Conservation (phyloP, 306 rosid genomes). For the Nissolia schottii region DNA sequence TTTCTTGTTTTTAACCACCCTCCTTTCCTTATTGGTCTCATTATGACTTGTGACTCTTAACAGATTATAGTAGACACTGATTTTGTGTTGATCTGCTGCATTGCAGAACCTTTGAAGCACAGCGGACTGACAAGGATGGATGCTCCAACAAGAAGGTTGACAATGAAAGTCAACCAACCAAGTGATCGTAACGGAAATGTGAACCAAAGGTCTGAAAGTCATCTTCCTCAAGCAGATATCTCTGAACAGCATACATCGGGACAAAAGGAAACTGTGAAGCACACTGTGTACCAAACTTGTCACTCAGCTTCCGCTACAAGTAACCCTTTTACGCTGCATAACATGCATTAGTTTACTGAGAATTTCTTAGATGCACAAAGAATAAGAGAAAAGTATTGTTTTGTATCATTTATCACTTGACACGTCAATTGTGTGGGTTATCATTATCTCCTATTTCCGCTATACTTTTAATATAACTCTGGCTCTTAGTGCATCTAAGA, state of each 20-base stretch:
- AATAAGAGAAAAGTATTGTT: too few relatives aligned
- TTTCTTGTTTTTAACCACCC: neutral
- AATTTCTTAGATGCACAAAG: too few relatives aligned
- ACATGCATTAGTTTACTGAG: constrained; percentile 4
- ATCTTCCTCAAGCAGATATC: constrained; percentile 11
- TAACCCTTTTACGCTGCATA: constrained; percentile 17
- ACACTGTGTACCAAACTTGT: constrained; percentile 34
- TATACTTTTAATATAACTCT: too few relatives aligned
- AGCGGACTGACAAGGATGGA: constrained; percentile 13
- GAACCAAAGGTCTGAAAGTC: constrained; percentile 30
- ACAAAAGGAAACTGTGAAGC: constrained; percentile 45
- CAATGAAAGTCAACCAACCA: constrained; percentile 14
- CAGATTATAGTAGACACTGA: neutral
- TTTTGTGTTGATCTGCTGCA: constrained; percentile 19
- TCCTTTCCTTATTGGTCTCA: neutral
- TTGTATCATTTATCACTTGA: too few relatives aligned
- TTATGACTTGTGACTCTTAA: neutral
- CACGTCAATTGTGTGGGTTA: too few relatives aligned
- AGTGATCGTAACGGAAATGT: constrained; percentile 10
- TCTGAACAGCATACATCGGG: constrained; percentile 17
- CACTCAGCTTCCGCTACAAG: constrained; percentile 36
- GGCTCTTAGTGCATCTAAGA: too few relatives aligned
- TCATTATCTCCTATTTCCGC: too few relatives aligned
- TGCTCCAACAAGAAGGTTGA: constrained; percentile 24
- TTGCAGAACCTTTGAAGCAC: constrained; percentile 27